Evolutionary conservation across 202 grass and related monocot species (phyloP).

Genomic region (Elaeis oleifera): DNA sequence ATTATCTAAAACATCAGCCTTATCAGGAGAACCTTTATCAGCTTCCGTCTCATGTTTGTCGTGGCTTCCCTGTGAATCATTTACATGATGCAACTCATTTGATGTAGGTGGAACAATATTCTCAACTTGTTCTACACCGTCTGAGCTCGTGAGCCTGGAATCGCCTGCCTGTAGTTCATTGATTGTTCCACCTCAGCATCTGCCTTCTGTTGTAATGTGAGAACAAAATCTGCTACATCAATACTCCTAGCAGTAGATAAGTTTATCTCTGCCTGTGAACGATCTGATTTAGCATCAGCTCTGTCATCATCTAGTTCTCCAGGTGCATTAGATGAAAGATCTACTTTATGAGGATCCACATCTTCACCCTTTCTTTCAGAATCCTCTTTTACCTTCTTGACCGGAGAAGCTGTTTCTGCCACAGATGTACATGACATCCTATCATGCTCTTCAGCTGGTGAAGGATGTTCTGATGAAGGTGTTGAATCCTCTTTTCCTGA

Average conservation of each 20-base stretch:
- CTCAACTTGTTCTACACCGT: constrained; percentile 27
- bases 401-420: constrained; percentile 20
- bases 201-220: constrained; percentile 24
- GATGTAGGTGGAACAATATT: constrained; percentile 23
- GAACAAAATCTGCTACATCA: constrained; percentile 19
- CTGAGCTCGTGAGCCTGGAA: constrained; percentile 9
- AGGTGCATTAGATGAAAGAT: constrained; percentile 21
- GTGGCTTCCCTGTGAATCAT: constrained; percentile 26
- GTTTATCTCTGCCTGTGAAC: constrained; percentile 32
- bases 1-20: constrained; percentile 29
- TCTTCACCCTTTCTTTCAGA: constrained; percentile 18
- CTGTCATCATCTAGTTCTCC: constrained; percentile 16
- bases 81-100: constrained; percentile 31
- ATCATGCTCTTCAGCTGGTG: constrained; percentile 39
- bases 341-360: constrained; percentile 15
- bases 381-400: constrained; percentile 30
- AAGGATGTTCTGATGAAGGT: constrained; percentile 15
- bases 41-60: constrained; percentile 3
- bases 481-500: constrained; percentile 16
- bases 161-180: constrained; percentile 19
- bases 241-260: constrained; percentile 19
- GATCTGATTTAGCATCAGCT: constrained; percentile 18
- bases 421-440: constrained; percentile 19
- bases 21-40: constrained; percentile 29
- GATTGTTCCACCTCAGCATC: constrained; percentile 17